A percentile compares a stretch with the other conserved stretches of the same genome.
phyloP scores from a whole-genome alignment of 129 eudicot genomes.

The Tanacetum coccineum region DNA sequence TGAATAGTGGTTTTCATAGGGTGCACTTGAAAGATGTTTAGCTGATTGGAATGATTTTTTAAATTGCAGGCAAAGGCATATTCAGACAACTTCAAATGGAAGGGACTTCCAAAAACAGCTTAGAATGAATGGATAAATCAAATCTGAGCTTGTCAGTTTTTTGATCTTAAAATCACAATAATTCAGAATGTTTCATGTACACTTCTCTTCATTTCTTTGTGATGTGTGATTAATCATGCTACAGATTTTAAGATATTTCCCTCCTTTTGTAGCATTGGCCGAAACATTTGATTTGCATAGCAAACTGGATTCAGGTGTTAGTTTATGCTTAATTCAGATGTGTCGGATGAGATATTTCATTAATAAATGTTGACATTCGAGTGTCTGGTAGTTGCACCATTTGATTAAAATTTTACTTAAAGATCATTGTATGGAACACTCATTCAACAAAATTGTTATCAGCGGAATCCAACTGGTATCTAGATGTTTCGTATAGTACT shows the following conservation, averaged over 20 bases:
- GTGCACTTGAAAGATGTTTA: neutral
- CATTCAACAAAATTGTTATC: no score
- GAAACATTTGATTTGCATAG: slow-evolving; percentile 5
- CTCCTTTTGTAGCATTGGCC: neutral
- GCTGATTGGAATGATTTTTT: slow-evolving; percentile 10
- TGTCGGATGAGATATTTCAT: no score
- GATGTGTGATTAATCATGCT: slow-evolving; percentile 12
- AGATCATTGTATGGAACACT: no score
- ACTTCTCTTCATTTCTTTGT: neutral
- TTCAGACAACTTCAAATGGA: slow-evolving; percentile 98
- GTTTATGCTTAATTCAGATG: neutral
- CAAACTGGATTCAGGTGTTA: neutral
- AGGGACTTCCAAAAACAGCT: slow-evolving; percentile 65
- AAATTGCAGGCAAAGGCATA: slow-evolving; percentile 61
- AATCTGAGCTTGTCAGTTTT: neutral
- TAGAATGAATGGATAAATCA: slow-evolving; percentile 20
- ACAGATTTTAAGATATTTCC: neutral
- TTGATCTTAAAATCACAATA: slow-evolving; percentile 23
- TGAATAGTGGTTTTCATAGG: neutral
- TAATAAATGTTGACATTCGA: no score
- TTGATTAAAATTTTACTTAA: no score
- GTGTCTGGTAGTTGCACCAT: no score
- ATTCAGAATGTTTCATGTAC: slow-evolving; percentile 19
- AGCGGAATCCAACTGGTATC: no score
- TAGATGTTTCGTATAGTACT: no score